phyloP scores from a whole-genome alignment of 2,329 filamentous ascomycete genomes.

The Talaromyces sp. region DNA sequence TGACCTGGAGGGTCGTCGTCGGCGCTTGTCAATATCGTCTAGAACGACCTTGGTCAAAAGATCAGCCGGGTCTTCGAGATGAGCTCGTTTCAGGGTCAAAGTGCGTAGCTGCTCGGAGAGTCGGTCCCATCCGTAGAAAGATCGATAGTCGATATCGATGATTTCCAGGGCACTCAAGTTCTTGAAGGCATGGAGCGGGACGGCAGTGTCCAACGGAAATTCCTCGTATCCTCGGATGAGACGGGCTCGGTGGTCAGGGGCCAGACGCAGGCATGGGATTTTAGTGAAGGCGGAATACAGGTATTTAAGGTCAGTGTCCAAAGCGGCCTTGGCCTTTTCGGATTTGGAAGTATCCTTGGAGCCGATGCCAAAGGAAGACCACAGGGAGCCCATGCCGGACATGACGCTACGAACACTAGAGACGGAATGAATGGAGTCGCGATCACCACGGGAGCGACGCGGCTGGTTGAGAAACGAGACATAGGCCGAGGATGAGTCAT shows the following conservation, averaged over 20 bases:
- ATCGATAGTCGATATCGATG: conserved; percentile 90
- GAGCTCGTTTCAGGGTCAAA: conserved; percentile 79
- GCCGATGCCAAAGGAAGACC: conserved; percentile 80
- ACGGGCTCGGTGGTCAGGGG: conserved; percentile 87
- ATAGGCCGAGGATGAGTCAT: conserved; percentile 80
- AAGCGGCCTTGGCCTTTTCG: conserved; percentile 81
- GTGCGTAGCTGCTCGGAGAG: conserved; percentile 88
- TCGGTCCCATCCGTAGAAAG: conserved; percentile 96
- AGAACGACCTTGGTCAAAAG: conserved; percentile 88
- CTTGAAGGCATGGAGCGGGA: conserved; percentile 95
- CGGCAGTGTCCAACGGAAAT: conserved; percentile 95
- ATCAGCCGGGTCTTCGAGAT: conserved; percentile 84
- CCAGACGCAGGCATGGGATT: conserved; percentile 83
- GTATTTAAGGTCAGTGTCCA: conserved; percentile 87
- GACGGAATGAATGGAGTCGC: conserved; percentile 88
- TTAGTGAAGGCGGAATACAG: conserved; percentile 98
- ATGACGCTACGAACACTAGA: conserved; percentile 96
- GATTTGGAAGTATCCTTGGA: conserved; percentile 76
- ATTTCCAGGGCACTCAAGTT: conserved; percentile 92
- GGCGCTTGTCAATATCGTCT: conserved; percentile 91
- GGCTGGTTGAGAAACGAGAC: conserved; percentile 89
- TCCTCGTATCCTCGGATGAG: conserved; percentile 93
- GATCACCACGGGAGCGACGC: conserved; percentile 77
- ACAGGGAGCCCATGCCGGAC: conserved; percentile 91
- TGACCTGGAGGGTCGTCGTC: conserved; percentile 79